Evolutionary conservation across 805 yeast species (phyloP).

Genomic region (Naumovozyma castellii): DNA sequence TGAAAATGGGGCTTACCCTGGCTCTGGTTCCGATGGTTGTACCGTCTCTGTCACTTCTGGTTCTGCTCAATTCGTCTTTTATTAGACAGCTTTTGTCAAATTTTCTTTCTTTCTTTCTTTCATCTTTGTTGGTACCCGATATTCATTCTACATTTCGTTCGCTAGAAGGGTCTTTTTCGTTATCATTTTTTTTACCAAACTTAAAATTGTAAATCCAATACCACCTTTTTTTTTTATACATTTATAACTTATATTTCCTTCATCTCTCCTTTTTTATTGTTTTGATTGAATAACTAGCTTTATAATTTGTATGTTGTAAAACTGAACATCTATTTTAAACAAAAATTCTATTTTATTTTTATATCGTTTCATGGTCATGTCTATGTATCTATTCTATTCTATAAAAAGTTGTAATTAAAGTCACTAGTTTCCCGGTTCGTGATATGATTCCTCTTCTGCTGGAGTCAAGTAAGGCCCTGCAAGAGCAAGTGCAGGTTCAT

Average conservation of each 20-base stretch:
- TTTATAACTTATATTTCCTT: no score
- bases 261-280: not conserved
- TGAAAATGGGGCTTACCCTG: conserved; percentile 65
- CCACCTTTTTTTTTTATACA: no score
- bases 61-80: conserved; percentile 51
- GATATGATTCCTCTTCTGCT: conserved; percentile 43
- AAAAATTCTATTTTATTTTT: not conserved
- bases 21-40: conserved; percentile 66
- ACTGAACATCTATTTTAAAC: no score
- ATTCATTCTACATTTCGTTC: not conserved
- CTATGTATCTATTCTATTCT: no score
- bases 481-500: conserved; percentile 79
- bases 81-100: conserved; percentile 16
- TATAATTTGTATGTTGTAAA: not conserved
- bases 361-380: no score
- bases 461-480: conserved; percentile 80
- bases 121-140: conserved; percentile 1
- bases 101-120: conserved; percentile 1
- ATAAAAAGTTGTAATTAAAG: no score
- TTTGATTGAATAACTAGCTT: not conserved
- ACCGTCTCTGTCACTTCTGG: conserved; percentile 60
- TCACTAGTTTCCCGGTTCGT: no score
- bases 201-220: no score
- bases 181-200: not conserved
- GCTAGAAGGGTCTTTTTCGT: not conserved